Evolutionary conservation across 2,329 filamentous ascomycete species (phyloP), one percentile per base, ranked within the genome.

Genomic region (Leptographium wingfieldii): DNA sequence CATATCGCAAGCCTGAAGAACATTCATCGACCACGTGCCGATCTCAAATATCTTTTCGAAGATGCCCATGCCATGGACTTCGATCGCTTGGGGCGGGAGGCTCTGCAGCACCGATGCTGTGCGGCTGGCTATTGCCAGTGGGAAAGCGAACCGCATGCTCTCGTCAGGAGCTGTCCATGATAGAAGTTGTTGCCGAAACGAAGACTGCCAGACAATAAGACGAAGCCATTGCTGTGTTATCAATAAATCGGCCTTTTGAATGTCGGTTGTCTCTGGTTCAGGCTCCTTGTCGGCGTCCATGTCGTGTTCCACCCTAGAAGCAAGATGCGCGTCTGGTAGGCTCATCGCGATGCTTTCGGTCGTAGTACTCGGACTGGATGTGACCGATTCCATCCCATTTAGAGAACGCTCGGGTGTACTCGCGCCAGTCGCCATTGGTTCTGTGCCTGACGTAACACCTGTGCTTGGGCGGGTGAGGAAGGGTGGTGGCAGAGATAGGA

Each of bases 141-240:
- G 82, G 59, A 82, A 85, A 38, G 77, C 76, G 71, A 84, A 84
- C 40, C 76, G 80, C 77, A 85, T 81, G 55, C 81, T 79, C 63
- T 77, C 77, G 60, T 87, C 80, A 7, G 75, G 71, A 0, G 83
- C 76, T 3, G 77, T 77, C 38, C 80, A 82, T 38, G 82, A 85
- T 25, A 88, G 74, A 29, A 83, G 79, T 4, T 83, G 82, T 65
- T 86, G 83, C 25, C 81, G 80, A 65, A 86, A 86, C 3, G 84
- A 84, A 1, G 85, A 78, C 65, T 87, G 85, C 85, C 85, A 88
- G n/a, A 87, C 80, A 72, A 87, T 85, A 1, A 84, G 81, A 22
- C 82, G 76, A 5, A 88, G 74, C 85, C 85, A 88, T 66, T 87
- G 84, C 67, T 88, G 85, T 2, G 84, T 88, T 58, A 86, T 80